Evolutionary conservation across 345 rosid species (phyloP).

Genomic region (Balakata baccata): DNA sequence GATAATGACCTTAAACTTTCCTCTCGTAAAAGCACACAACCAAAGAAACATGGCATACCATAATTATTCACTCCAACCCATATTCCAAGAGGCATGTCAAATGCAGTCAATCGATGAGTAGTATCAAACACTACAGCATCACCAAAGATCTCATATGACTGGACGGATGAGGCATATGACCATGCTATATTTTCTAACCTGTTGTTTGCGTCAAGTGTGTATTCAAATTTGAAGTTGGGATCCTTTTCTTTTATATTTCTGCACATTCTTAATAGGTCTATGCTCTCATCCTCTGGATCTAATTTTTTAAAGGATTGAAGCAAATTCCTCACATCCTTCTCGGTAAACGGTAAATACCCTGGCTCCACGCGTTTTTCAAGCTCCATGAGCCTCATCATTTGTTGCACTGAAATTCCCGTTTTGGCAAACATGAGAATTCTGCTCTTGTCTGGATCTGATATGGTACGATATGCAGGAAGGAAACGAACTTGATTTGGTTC

Average conservation of each 20-base stretch:
- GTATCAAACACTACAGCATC: constrained; percentile 95
- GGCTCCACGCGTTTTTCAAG: constrained; percentile 97
- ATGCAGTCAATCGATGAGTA: constrained; percentile 79
- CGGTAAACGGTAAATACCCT: constrained; percentile 89
- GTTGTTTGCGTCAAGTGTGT: constrained; percentile 55
- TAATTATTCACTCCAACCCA: constrained; percentile 94
- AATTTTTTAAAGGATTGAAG: constrained; percentile 83
- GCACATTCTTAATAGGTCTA: constrained; percentile 86
- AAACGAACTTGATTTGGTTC: constrained; percentile 93
- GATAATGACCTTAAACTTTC: constrained; percentile 75
- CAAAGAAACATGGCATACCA: constrained; percentile 97
- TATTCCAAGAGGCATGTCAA: constrained; percentile 98
- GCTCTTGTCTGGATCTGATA: constrained; percentile 86
- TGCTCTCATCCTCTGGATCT: constrained; percentile 84
- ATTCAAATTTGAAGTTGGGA: constrained; percentile 85
- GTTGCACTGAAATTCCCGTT: constrained; percentile 94
- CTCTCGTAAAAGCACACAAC: constrained; percentile 81
- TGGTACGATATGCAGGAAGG: constrained; percentile 92
- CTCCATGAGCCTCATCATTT: constrained; percentile 98
- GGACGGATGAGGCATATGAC: constrained; percentile 88
- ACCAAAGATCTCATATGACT: constrained; percentile 80
- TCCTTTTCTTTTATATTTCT: constrained; percentile 88
- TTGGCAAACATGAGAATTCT: constrained; percentile 93
- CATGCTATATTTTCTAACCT: constrained; percentile 84
- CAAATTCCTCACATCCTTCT: constrained; percentile 93